Base-by-base conservation (phyloP, 345 rosid genomes). In the Moricandia moricandioides region DNA sequence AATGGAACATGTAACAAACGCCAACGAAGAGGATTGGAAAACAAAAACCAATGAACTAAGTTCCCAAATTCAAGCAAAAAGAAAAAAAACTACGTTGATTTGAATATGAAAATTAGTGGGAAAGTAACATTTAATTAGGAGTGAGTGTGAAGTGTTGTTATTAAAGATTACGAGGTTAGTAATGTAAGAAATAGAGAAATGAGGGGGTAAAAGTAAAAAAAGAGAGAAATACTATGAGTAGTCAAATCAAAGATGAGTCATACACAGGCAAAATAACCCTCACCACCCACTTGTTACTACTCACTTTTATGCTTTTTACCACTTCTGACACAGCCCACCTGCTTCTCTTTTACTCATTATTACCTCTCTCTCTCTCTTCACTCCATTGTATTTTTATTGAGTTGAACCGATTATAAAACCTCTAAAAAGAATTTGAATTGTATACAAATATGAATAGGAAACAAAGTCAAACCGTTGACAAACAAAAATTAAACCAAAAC, bases 281-380 rank as follows among this genome's bases (percentile, higher is more conserved):
- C 66, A 78, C 81, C 78, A 78, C 71, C 43, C 78, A 78, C 74
- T 78, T 72, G 66, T 17, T 72, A 57, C 34, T 55, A 33, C 78
- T 67, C 81, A 73, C 81, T 78, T 67, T 73, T 78, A 73, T 78
- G 78, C 70, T 68, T 78, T 78, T 69, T 71, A 27, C 64, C 2
- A 62, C 79, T 63, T 62, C 74, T 78, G 81, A 78, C 81, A 73
- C 81, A 71, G 27, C 47, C 74, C 81, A 78, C 78, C 68, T 78
- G 78, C 78, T 55, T 54, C 70, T 62, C 47, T 62, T 62, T 73
- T 51, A 54, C 73, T 64, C 76, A 71, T 78, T 71, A 71, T 78
- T 71, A 78, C 76, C 14, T 43, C 24, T 47, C 47, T 59, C 35
- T 66, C 29, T 63, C 35, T 10, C 12, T 68, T 67, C 30, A 34